These are phyloP conservation scores for Ustilago crameri DNA, from an alignment of 1,284 basidiomycete species.

Conservation along the genomic window DNA sequence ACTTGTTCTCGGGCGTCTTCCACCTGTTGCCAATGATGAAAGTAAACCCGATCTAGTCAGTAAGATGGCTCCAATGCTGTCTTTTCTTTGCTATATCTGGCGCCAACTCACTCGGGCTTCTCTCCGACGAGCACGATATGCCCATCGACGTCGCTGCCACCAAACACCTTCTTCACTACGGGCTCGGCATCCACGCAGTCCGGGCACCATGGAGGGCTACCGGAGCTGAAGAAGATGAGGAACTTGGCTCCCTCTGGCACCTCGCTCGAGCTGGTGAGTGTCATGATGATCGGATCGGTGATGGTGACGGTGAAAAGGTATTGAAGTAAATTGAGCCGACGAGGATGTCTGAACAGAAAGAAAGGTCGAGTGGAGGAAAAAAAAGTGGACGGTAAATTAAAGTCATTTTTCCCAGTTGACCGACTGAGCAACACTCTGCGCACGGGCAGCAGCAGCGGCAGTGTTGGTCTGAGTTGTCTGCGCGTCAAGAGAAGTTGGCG, in stretches of 20 bases:
- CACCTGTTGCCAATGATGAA: conserved; percentile 21
- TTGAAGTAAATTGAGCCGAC: no score
- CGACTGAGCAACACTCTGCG: no score
- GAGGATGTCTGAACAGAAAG: no score
- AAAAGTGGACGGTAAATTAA: background rate
- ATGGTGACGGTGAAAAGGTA: no score
- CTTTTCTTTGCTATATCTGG: no score
- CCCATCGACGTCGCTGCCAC: conserved; percentile 14
- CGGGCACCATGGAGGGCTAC: conserved; percentile 53
- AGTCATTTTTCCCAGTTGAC: no score
- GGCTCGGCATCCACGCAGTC: conserved; percentile 54
- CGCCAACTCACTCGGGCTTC: conserved; percentile 34
- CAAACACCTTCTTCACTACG: conserved; percentile 43
- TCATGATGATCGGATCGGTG: conserved; percentile 14
- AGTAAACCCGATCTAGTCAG: background rate
- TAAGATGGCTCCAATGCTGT: no score
- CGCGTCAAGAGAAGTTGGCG: conserved; percentile 2
- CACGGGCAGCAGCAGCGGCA: no score
- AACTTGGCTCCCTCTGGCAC: conserved; percentile 20
- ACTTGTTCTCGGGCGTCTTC: conserved; percentile 46
- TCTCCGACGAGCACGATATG: conserved; percentile 48
- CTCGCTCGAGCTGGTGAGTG: conserved; percentile 23
- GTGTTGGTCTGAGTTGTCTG: conserved; percentile 11
- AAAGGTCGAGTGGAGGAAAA: background rate
- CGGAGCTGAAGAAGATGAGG: conserved; percentile 56